Base-by-base conservation (phyloP, 1,139 yeast genomes). In the Diutina neorugosa region DNA sequence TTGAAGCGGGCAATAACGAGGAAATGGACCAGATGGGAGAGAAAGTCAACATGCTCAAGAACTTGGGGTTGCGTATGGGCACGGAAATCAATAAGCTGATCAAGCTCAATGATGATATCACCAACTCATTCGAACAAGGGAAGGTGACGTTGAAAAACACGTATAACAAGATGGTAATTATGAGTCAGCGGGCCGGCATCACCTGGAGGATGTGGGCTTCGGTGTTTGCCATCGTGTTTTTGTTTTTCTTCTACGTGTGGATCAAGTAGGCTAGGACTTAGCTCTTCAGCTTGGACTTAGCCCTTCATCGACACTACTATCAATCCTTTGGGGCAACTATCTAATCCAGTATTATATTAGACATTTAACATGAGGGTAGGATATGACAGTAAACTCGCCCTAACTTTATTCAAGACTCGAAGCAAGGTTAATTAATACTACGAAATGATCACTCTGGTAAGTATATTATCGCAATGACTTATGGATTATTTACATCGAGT, bases 161-260 rank as follows among this genome's bases (percentile, higher is more conserved):
- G 1, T 84, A 81, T 67, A 79, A 74, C 58, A 75, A 80, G 55
- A 86, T 89, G 96, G 74, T 86, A 64, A 70, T 78, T 11, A 87
- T 90, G 91, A 91, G 95, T 54, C 82, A 84, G 63, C 74, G 80
- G 58, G 87, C 95, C 4, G 94, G 95, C 4, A 83, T 89, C 50
- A 76, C 87, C 56, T 81, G 94, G 81, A 79, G 81, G 60, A 78
- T 82, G 62, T 90, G 97, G 97, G 69, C 86, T 44, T 64, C 73
- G 14, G 81, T 90, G 56, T 84, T 88, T 65, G 68, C 66, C 37
- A 61, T 86, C 19, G 81, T 90, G 11, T 72, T 78, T 52, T 59
- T 86, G 56, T 71, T 86, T 63, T 91, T 90, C 67, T 81, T 88
- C 66, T 84, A 84, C 76, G 90, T 89, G n/a, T 86, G 96, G 96